Evolutionary conservation across 768 basidiomycete species (phyloP), one percentile per base, ranked within the genome.

Genomic region (Tephrocybe sp.): DNA sequence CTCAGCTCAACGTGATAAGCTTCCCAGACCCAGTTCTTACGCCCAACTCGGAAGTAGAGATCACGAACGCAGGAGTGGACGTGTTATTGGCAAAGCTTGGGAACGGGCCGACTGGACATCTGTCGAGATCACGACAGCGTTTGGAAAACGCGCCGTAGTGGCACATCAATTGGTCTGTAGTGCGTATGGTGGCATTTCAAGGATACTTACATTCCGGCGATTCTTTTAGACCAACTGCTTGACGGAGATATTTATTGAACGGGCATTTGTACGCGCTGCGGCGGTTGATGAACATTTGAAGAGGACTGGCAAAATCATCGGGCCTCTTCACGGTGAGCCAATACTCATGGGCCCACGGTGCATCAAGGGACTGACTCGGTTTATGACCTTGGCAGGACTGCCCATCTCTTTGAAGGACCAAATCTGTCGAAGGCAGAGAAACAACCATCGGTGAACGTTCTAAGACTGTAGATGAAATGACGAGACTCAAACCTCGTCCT

Each of bases 231-330:
- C 82, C 4, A 91, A 91, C 56, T 92, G 91, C 61, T 61, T 92
- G 30, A 92, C 89, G 0, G 89, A 92, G 64, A 83, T 90, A n/a
- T 90, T 88, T 57, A 76, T 90, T 44, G 85, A 91, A 19, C 74
- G 77, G 4, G 91, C 87, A 0, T 69, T 89, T 4, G 68, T 65
- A 12, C 74, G 83, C 9, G 91, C 92, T 2, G 65, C 73, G 12
- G 75, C 82, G 60, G 72, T 92, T 4, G 92, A 93, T 57, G 78
- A 77, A 4, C 66, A 80, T 53, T 64, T 88, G 35, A 73, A 72
- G 57, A 68, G 58, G 52, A 91, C 82, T 0, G 91, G 90, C 19
- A 76, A 76, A 51, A 67, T 78, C 2, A 69, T 87, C 1, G 91
- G 91, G 0, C 84, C 87, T 3, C 70, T 91, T 3, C 89, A 91